Percentiles rank a stretch among this genome's conserved stretches.
Evolutionary conservation across 139 green algal genomes (phyloP).

Genomic region (Coelastrella sp.): DNA sequence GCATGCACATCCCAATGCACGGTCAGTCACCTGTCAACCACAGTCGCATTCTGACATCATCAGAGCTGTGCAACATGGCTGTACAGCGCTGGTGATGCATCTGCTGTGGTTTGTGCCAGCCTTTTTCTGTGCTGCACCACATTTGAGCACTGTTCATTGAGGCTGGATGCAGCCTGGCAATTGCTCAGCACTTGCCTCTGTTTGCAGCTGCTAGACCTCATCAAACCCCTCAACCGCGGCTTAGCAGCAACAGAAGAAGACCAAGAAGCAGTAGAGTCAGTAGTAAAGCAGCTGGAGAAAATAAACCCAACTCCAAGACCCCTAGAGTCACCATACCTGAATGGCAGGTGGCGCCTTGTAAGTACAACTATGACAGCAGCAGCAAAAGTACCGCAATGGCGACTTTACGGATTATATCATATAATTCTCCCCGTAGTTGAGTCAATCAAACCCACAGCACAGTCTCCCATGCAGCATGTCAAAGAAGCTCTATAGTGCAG

Average conservation of each 20-base stretch:
- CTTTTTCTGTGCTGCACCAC: neutral
- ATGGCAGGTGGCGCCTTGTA: slow-evolving; percentile 85
- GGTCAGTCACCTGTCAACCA: neutral
- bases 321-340: slow-evolving; percentile 69
- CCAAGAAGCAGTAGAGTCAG: slow-evolving; percentile 61
- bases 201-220: slow-evolving; percentile 69
- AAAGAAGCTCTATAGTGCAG: too few relatives aligned
- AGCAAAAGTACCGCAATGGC: too few relatives aligned
- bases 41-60: neutral
- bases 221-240: slow-evolving; percentile 69
- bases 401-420: too few relatives aligned
- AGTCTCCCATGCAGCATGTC: too few relatives aligned
- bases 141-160: neutral
- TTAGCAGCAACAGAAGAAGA: slow-evolving; percentile 63
- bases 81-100: neutral
- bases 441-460: too few relatives aligned
- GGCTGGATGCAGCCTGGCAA: neutral
- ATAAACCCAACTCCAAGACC: slow-evolving; percentile 79
- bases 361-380: slow-evolving; percentile 15
- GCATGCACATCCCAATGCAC: neutral
- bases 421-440: too few relatives aligned
- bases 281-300: slow-evolving; percentile 67
- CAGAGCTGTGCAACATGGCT: neutral
- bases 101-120: neutral
- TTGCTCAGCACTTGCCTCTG: neutral